These are phyloP conservation scores for Solanum sejunctum DNA, from an alignment of 257 asterid genomes.

Conservation along the genomic window DNA sequence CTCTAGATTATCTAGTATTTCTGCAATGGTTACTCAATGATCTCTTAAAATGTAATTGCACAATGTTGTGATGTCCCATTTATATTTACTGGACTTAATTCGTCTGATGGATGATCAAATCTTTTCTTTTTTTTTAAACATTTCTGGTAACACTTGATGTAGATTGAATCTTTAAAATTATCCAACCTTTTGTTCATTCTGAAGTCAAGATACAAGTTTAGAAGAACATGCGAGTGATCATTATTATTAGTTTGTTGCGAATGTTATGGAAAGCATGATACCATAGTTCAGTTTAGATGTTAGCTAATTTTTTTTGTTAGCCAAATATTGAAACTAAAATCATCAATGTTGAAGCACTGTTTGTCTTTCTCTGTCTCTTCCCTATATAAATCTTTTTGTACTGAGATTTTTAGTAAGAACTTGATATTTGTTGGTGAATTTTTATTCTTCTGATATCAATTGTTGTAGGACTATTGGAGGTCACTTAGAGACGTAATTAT, in stretches of 20 bases:
- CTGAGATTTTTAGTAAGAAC: too few species aligned
- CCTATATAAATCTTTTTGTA: not conserved
- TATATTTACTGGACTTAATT: slow-evolving; percentile 22
- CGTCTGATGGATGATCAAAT: slow-evolving; percentile 13
- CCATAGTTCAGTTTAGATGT: not conserved
- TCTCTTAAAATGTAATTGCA: slow-evolving; percentile 23
- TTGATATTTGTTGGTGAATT: not conserved
- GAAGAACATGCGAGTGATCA: not conserved
- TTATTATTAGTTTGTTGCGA: not conserved
- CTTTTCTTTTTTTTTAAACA: too few species aligned
- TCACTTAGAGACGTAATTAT: too few species aligned
- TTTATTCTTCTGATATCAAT: not conserved
- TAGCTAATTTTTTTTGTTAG: not conserved
- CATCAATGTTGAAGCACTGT: too few species aligned
- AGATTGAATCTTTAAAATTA: too few species aligned
- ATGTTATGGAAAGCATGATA: not conserved
- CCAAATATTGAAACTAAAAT: too few species aligned
- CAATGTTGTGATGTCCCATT: slow-evolving; percentile 23
- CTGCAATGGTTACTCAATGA: slow-evolving; percentile 30
- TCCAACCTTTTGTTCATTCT: too few species aligned
- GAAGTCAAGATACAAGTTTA: too few species aligned
- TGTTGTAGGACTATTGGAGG: not conserved
- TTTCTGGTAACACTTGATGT: not conserved
- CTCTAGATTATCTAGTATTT: slow-evolving; percentile 19
- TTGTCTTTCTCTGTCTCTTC: not conserved